Base-by-base conservation (phyloP, 1,284 basidiomycete species). In the Sporisorium scitamineum region DNA sequence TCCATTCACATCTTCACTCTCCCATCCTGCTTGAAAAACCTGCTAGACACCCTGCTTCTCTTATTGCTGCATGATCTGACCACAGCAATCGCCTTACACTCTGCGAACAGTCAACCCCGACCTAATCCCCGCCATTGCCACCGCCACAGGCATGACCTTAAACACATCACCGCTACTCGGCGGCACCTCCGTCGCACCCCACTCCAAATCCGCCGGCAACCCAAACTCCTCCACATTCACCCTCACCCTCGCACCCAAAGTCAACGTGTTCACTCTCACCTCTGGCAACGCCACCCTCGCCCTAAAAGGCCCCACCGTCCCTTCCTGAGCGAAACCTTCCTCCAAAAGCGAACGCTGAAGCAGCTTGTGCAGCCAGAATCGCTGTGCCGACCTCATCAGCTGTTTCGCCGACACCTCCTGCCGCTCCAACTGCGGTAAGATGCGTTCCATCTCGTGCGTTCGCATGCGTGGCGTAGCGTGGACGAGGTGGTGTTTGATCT, bases 401-500 rank as follows among this genome's bases (percentile, higher is more conserved):
- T 70, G 70, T 29, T 61, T 67, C 3, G 68, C 39, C 47, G 62
- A 70, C 3, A 42, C 34, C 6, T 83, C 82, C 59, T 77, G 74
- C 3, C 78, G 55, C 16, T 78, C 69, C 20, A 80, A 54, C 14
- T 77, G 70, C 1, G 73, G 68, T 7, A 83, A 50, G 9, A 70
- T 20, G 5, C 44, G 22, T 9, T 47, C 41, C 13, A 82, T 42
- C 5, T 62, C 52, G 44, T 48, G 26, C 4, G 5, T 7, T 4
- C 9, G 5, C 26, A 66, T 80, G 0, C 58, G 52, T n/a, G 63
- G 22, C 6, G 34, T 37, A 4, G 31, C 20, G 16, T 59, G 59
- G 1, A 71, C 45, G 13, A 97, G 86, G 2, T 89, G 89, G 53
- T 91, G 88, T 84, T 97, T 96, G 86, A 99, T 90, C 86, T 98